Conservation (phyloP, 83 land plant genomes). For the Picea abies region DNA sequence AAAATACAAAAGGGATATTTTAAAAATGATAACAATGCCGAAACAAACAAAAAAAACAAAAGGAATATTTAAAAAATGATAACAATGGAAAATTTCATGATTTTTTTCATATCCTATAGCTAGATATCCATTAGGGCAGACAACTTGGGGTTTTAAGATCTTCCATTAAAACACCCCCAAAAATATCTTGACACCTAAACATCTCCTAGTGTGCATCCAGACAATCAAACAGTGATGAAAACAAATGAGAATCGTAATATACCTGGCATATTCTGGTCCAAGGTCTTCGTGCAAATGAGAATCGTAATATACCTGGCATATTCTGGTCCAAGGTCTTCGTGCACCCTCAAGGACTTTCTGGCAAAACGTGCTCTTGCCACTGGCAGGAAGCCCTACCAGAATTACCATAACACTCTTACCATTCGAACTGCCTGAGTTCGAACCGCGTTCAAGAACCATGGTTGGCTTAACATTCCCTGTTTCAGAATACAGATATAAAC, state of each 20-base stretch:
- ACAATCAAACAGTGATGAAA: no score
- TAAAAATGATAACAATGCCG: no score
- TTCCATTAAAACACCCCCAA: no score
- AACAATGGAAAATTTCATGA: no score
- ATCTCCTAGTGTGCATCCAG: no score
- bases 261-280: conserved; percentile 98
- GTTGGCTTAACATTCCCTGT: not conserved
- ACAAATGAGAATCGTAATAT: not conserved
- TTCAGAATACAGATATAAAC: not conserved
- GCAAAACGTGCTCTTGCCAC: conserved; percentile 83
- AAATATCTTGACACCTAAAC: no score
- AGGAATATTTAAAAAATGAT: no score
- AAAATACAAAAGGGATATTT: no score
- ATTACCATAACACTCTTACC: conserved; percentile 49
- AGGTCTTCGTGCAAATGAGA: conserved; percentile 26
- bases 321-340: conserved; percentile 70
- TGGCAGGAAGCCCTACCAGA: conserved; percentile 88
- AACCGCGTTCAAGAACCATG: not conserved
- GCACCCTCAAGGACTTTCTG: conserved; percentile 48
- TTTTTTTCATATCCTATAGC: no score
- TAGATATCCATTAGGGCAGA: no score
- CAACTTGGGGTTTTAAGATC: no score
- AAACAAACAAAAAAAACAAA: no score
- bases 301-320: conserved; percentile 74
- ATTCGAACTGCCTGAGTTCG: conserved; percentile 36